Percentiles rank a stretch among this genome's conserved stretches.
These are phyloP conservation scores for Penicillium antarcticum DNA, from an alignment of 495 filamentous ascomycete genomes.

Conservation along the genomic window DNA sequence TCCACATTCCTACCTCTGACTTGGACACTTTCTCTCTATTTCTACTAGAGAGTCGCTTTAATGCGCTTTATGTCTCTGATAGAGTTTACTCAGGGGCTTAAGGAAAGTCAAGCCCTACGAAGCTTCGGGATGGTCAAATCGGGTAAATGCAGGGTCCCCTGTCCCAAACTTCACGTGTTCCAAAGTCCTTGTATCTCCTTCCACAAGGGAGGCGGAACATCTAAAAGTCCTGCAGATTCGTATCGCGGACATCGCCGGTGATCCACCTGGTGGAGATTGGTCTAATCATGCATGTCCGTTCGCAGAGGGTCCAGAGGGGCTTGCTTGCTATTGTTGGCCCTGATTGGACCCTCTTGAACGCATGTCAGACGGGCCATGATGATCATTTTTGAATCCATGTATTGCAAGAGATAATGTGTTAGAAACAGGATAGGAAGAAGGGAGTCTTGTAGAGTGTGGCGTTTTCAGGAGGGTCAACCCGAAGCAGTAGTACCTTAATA, in stretches of 20 bases:
- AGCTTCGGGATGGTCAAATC: conserved; percentile 18
- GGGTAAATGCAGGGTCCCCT: conserved; percentile 23
- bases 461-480: conserved; percentile 16
- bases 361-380: conserved; percentile 29
- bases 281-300: too few relatives aligned
- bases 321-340: not conserved
- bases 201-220: not conserved
- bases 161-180: not conserved
- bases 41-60: too few relatives aligned
- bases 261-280: not conserved
- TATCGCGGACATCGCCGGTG: conserved; percentile 1
- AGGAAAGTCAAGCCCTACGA: not conserved
- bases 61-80: too few relatives aligned
- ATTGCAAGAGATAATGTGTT: not conserved
- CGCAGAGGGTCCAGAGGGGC: too few relatives aligned
- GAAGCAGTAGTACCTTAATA: conserved; percentile 17
- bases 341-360: conserved; percentile 5
- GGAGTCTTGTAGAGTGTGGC: conserved; percentile 4
- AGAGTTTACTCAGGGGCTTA: not conserved
- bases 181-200: conserved; percentile 14
- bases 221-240: conserved; percentile 7
- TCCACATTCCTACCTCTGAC: not conserved
- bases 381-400: conserved; percentile 15
- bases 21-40: too few relatives aligned
- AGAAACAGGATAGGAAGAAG: not conserved